Evolutionary conservation across 2,329 filamentous ascomycete species (phyloP).

Genomic region (Paecilomyces niveus): DNA sequence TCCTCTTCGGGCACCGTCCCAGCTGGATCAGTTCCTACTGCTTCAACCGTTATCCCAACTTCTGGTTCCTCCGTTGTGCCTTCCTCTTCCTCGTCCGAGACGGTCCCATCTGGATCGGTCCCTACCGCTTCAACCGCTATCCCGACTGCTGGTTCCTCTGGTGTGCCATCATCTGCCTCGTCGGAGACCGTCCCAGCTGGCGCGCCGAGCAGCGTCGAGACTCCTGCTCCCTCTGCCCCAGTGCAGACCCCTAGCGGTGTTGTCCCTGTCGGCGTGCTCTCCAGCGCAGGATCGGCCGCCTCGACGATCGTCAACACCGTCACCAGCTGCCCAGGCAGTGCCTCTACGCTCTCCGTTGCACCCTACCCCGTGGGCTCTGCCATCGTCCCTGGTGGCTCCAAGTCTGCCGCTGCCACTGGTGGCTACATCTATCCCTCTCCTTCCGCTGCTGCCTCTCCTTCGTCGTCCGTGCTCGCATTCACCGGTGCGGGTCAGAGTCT

Average conservation of each 20-base stretch:
- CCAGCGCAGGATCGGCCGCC: neutral
- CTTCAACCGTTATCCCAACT: too few relatives aligned
- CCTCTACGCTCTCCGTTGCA: conserved; percentile 4
- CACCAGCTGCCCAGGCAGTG: neutral
- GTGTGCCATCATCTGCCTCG: too few relatives aligned
- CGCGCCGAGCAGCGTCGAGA: neutral
- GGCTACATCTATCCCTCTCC: neutral
- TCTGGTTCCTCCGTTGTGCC: too few relatives aligned
- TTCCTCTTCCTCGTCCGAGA: too few relatives aligned
- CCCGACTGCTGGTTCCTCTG: too few relatives aligned
- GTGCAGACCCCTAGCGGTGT: neutral
- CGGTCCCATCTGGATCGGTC: too few relatives aligned
- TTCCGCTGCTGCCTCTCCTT: conserved; percentile 2
- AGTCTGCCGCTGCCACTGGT: conserved; percentile 1
- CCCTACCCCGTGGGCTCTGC: conserved; percentile 1
- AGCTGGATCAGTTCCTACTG: too few relatives aligned
- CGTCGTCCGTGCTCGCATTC: conserved; percentile 7
- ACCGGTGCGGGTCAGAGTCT: conserved; percentile 18
- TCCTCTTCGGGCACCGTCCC: too few relatives aligned
- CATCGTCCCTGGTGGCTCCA: conserved; percentile 7
- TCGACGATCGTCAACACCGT: neutral
- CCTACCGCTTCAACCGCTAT: too few relatives aligned
- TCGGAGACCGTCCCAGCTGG: too few relatives aligned
- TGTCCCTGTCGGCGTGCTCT: neutral
- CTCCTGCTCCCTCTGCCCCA: neutral